Conservation (phyloP, 495 filamentous ascomycete genomes). For the Aspergillus ostianus region DNA sequence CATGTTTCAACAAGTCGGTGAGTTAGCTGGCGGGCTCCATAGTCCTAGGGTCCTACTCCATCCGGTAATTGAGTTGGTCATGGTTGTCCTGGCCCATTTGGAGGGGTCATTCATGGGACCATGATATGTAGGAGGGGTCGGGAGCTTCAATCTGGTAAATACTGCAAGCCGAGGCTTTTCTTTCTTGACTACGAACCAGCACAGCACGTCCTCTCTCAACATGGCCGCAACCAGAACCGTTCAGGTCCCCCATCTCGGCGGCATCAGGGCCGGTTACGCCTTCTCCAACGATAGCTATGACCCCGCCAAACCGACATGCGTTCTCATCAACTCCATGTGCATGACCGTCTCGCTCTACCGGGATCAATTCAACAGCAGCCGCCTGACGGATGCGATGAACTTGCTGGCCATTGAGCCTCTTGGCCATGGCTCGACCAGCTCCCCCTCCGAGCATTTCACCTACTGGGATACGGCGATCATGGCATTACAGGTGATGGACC, state of each 20-base stretch:
- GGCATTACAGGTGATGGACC: constrained; percentile 50
- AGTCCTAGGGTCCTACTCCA: neutral
- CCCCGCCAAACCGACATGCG: constrained; percentile 53
- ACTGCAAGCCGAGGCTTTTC: neutral
- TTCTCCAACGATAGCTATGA: constrained; percentile 43
- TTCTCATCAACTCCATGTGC: constrained; percentile 60
- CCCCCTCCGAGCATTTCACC: constrained; percentile 45
- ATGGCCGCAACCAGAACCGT: constrained; percentile 33
- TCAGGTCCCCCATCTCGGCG: constrained; percentile 53
- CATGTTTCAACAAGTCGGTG: neutral
- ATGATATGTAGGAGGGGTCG: neutral
- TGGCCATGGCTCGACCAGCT: constrained; percentile 51
- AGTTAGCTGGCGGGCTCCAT: neutral
- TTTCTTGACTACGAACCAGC: neutral
- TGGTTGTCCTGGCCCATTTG: neutral
- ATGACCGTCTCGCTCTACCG: constrained; percentile 52
- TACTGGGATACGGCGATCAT: constrained; percentile 56
- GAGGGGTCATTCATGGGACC: neutral
- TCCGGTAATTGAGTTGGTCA: neutral
- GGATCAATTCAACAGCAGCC: constrained; percentile 44
- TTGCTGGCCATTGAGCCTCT: constrained; percentile 56
- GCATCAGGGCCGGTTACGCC: constrained; percentile 53
- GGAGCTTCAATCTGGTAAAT: neutral
- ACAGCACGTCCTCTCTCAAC: neutral
- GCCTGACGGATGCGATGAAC: constrained; percentile 47